Evolutionary conservation across 140 eudicot genomes (phyloP).

Genomic region (Stevia rebaudiana): DNA sequence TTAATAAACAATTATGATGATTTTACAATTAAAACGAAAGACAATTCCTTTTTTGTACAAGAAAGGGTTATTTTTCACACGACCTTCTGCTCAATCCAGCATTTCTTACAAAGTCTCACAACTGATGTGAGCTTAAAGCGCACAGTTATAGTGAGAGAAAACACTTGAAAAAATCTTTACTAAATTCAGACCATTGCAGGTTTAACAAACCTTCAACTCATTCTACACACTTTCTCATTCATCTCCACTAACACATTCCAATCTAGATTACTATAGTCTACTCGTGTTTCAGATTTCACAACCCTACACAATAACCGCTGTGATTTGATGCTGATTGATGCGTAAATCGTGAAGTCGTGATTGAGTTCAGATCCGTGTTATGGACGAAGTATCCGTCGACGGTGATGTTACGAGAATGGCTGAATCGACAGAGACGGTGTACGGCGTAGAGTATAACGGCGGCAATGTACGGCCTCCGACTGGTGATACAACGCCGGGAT

Average conservation of each 20-base stretch:
- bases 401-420: conserved; percentile 28
- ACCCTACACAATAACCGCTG: conserved; percentile 19
- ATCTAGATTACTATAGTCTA: conserved; percentile 10
- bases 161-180: conserved; percentile 17
- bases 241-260: neutral
- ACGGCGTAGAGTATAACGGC: conserved; percentile 38
- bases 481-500: conserved; percentile 49
- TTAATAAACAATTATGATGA: no score
- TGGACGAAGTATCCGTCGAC: conserved; percentile 29
- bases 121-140: no score
- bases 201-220: conserved; percentile 22
- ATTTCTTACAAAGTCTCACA: no score
- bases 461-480: conserved; percentile 46
- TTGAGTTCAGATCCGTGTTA: conserved; percentile 33
- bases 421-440: conserved; percentile 47
- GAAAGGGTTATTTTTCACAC: no score
- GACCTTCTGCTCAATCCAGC: no score
- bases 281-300: conserved; percentile 3
- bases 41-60: neutral
- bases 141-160: conserved; percentile 25
- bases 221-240: conserved; percentile 17
- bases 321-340: conserved; percentile 31
- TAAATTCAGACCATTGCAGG: conserved; percentile 24
- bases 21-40: neutral
- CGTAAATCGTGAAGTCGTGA: neutral